phyloP scores from a whole-genome alignment of 768 basidiomycete genomes.

The Rossbeevera mucosa region DNA sequence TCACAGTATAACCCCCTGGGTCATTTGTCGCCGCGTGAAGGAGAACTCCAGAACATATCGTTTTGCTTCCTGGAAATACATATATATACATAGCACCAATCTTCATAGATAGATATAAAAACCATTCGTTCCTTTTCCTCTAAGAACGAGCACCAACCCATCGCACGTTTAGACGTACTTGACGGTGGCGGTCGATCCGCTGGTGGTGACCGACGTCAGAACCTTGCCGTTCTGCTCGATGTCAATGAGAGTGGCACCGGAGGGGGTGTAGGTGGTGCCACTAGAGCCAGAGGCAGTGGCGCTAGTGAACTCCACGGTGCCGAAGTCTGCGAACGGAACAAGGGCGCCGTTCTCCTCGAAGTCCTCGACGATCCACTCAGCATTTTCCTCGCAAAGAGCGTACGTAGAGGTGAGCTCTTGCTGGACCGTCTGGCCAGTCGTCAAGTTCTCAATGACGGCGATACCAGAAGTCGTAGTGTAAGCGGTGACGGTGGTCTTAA shows the following conservation, averaged over 20 bases:
- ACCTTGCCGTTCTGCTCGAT: slow-evolving; percentile 9
- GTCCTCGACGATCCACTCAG: slow-evolving; percentile 27
- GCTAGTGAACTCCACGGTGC: slow-evolving; percentile 14
- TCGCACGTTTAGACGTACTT: slow-evolving; percentile 5
- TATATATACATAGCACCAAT: neutral
- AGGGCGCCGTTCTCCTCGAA: slow-evolving; percentile 9
- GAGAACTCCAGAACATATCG: neutral
- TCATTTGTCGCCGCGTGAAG: neutral
- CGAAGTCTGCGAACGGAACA: slow-evolving; percentile 12
- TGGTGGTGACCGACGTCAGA: slow-evolving; percentile 13
- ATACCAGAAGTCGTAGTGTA: slow-evolving; percentile 18
- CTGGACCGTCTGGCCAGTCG: slow-evolving; percentile 11
- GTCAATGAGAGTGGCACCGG: slow-evolving; percentile 9
- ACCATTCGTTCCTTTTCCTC: neutral
- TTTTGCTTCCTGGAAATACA: neutral
- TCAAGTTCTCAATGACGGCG: slow-evolving; percentile 18
- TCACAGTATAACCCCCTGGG: neutral
- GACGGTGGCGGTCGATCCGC: slow-evolving; percentile 2
- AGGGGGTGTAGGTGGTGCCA: slow-evolving; percentile 9
- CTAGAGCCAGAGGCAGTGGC: slow-evolving; percentile 8
- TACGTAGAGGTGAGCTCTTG: slow-evolving; percentile 5
- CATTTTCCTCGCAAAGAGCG: slow-evolving; percentile 16
- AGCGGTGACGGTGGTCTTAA: slow-evolving; percentile 16
- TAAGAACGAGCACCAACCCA: neutral
- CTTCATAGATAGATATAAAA: neutral